A percentile compares a stretch with the other conserved stretches of the same genome.
phyloP scores from a whole-genome alignment of 2,329 filamentous ascomycete species.

The Penicillium sp. region DNA sequence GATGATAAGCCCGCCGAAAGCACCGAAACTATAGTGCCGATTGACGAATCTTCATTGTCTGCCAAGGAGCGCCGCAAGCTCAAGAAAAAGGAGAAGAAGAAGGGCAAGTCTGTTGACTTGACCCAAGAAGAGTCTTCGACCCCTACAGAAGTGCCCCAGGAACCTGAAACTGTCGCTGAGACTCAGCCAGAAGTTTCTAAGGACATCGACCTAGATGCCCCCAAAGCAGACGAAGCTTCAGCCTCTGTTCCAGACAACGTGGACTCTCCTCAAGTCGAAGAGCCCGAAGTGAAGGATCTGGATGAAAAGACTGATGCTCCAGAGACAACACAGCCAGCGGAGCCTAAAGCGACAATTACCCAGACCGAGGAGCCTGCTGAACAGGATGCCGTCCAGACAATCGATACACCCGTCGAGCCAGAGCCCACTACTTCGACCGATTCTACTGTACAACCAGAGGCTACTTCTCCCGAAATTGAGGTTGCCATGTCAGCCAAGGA shows the following conservation, averaged over 20 bases:
- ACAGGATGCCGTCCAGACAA: conserved; percentile 1
- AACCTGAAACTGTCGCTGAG: conserved; percentile 8
- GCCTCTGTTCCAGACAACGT: conserved; percentile 13
- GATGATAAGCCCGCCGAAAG: conserved; percentile 2
- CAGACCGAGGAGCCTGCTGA: conserved; percentile 16
- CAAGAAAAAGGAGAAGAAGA: conserved; percentile 31
- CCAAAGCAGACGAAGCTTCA: conserved; percentile 20
- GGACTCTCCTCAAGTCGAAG: not conserved
- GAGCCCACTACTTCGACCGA: conserved; percentile 7
- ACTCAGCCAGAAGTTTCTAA: conserved; percentile 5
- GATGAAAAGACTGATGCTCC: conserved; percentile 2
- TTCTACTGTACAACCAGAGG: conserved; percentile 5
- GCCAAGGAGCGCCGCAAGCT: conserved; percentile 26
- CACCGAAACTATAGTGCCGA: conserved; percentile 8
- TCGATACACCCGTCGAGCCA: conserved; percentile 7
- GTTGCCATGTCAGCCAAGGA: conserved; percentile 40
- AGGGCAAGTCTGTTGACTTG: conserved; percentile 25
- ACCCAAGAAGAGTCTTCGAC: conserved; percentile 12
- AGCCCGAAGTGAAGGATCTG: not conserved
- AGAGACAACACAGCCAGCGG: conserved; percentile 16
- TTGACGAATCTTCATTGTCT: conserved; percentile 16
- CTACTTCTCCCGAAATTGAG: conserved; percentile 24
- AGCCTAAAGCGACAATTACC: conserved; percentile 9
- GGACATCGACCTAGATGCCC: not conserved
- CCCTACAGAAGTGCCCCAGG: conserved; percentile 7